Base-by-base conservation (phyloP, 768 basidiomycete genomes). In the Boletus bicolor region DNA sequence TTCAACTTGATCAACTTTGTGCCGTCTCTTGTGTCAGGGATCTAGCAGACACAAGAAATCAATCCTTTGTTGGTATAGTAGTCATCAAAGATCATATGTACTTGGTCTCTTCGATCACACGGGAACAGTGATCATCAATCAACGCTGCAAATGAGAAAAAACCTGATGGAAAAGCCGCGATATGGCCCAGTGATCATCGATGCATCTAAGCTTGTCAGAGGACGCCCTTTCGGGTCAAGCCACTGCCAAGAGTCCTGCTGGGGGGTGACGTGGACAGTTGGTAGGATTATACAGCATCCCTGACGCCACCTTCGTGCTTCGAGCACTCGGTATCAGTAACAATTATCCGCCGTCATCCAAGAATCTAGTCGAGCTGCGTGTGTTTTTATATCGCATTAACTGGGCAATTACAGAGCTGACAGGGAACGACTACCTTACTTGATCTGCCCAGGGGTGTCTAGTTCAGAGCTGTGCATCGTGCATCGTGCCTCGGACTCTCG, bases 241-340 rank as follows among this genome's bases (percentile, higher is more conserved):
- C 51, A 49, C 44, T 41, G 46, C 17, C 50, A 37, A 52, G 55
- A 46, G 38, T 38, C n/a, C 46, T 63, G 62, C 59, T 61, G 11
- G 26, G 14, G 32, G 38, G 5, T 45, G 51, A 53, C 56, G 28
- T 30, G 39, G 21, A 30, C 55, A 51, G 49, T 15, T 34, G 19
- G 12, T 32, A 24, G 36, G n/a, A 19, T 30, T 62, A 12, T 37
- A 62, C 54, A 62, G 45, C 37, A 51, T 28, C 5, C 11, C 24
- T 44, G 38, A 24, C 39, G 47, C 44, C 38, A 58, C 32, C 12
- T 42, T 37, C 19, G 19, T 36, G 34, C 48, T 30, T 35, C 11
- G 30, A 45, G 14, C 26, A 17, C 24, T 32, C 42, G 17, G 47
- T 30, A 36, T 21, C 14, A 17, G n/a, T 36, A n/a, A 26, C 35